Conservation (phyloP, 2,329 filamentous ascomycete genomes). For the Penicillium frequentans region DNA sequence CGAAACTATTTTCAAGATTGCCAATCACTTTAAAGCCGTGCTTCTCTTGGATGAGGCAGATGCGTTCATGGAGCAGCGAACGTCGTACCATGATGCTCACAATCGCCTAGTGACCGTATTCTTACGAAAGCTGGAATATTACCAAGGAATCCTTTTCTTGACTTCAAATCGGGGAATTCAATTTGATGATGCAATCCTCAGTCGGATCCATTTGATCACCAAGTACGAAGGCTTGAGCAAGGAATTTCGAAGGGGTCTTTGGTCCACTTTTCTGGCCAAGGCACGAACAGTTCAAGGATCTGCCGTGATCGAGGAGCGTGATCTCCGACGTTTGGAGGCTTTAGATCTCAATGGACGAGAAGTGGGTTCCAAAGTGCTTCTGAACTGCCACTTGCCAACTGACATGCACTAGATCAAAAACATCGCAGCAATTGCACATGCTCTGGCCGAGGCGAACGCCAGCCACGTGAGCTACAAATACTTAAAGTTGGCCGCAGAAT, state of each 20-base stretch:
- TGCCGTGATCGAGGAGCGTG: too few relatives aligned
- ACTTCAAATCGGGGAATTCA: constrained; percentile 38
- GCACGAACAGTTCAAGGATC: too few relatives aligned
- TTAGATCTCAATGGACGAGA: too few relatives aligned
- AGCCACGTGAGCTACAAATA: not conserved
- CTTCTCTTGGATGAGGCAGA: constrained; percentile 19
- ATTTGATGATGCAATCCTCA: constrained; percentile 39
- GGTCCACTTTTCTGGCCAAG: too few relatives aligned
- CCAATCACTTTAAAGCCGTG: constrained; percentile 13
- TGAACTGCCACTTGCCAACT: too few relatives aligned
- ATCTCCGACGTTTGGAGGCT: too few relatives aligned
- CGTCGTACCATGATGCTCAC: constrained; percentile 23
- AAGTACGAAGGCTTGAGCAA: constrained; percentile 27
- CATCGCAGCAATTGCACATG: too few relatives aligned
- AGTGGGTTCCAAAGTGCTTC: too few relatives aligned
- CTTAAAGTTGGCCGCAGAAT: constrained; percentile 10
- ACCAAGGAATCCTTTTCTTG: constrained; percentile 40
- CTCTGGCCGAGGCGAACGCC: too few relatives aligned
- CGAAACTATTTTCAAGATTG: constrained; percentile 25
- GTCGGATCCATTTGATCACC: constrained; percentile 34
- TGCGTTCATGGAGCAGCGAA: constrained; percentile 32
- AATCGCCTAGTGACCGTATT: constrained; percentile 36
- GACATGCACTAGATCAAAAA: too few relatives aligned
- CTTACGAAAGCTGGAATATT: constrained; percentile 42
- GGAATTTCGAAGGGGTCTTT: constrained; percentile 10